phyloP scores from a whole-genome alignment of 257 asterid species.

The Jacaranda copaia region DNA sequence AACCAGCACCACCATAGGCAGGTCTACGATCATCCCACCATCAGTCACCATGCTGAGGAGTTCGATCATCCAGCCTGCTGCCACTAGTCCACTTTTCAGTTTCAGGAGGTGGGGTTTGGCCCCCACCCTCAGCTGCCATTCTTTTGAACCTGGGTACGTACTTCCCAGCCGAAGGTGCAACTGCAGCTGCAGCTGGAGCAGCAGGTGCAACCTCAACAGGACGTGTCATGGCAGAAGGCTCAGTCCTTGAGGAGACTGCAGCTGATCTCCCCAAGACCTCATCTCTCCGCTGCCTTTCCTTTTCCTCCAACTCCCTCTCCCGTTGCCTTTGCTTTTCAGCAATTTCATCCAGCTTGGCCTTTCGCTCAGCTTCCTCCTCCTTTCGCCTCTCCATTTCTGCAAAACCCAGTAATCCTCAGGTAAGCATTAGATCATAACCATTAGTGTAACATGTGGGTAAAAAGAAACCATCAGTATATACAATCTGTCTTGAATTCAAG shows the following conservation, averaged over 20 bases:
- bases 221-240: slow-evolving; percentile 41
- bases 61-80: slow-evolving; percentile 42
- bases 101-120: slow-evolving; percentile 55
- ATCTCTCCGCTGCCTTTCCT: slow-evolving; percentile 52
- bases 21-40: slow-evolving; percentile 68
- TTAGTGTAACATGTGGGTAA: no score
- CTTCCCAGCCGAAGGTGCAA: slow-evolving; percentile 46
- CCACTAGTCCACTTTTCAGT: slow-evolving; percentile 61
- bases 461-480: no score
- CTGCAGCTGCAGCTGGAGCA: slow-evolving; percentile 48
- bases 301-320: slow-evolving; percentile 75
- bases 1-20: slow-evolving; percentile 40
- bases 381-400: slow-evolving; percentile 74
- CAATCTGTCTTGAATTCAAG: no score
- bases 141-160: slow-evolving; percentile 60
- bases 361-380: slow-evolving; percentile 75
- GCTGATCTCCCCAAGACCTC: slow-evolving; percentile 49
- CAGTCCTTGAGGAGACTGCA: slow-evolving; percentile 42
- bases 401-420: slow-evolving; percentile 4
- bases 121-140: slow-evolving; percentile 38
- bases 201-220: slow-evolving; percentile 50
- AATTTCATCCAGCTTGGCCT: slow-evolving; percentile 76
- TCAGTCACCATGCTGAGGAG: slow-evolving; percentile 45
- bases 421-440: neutral
- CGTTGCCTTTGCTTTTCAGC: slow-evolving; percentile 83